Evolutionary conservation across 2,329 filamentous ascomycete species (phyloP).

Genomic region (Chaetomium olivaceum): DNA sequence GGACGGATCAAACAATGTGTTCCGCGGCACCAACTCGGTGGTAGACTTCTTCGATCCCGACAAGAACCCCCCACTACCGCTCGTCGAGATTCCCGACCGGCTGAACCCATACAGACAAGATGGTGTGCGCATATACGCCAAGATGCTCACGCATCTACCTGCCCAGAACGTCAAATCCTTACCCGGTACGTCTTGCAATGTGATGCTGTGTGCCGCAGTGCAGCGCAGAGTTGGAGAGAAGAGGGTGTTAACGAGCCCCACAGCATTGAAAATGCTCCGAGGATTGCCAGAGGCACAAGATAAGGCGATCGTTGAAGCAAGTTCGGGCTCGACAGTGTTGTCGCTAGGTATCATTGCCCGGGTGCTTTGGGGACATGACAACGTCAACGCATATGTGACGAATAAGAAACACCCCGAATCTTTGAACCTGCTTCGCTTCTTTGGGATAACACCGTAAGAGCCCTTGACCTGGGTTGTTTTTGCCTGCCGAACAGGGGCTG

Average conservation of each 20-base stretch:
- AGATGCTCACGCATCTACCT: conserved; percentile 66
- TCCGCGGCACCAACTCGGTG: conserved; percentile 57
- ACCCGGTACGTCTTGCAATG: conserved; percentile 46
- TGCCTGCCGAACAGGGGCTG: not conserved
- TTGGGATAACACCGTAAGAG: conserved; percentile 41
- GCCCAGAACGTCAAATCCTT: conserved; percentile 64
- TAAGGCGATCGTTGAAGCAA: conserved; percentile 54
- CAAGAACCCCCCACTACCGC: conserved; percentile 55
- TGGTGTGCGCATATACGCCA: conserved; percentile 64
- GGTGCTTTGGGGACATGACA: conserved; percentile 51
- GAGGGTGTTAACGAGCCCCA: not conserved
- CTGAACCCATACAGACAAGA: conserved; percentile 59
- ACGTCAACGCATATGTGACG: conserved; percentile 56
- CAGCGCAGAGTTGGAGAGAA: not conserved
- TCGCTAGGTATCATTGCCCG: conserved; percentile 59
- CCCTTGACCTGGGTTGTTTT: not conserved
- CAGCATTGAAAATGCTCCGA: conserved; percentile 54
- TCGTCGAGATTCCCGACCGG: conserved; percentile 59
- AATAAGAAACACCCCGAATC: conserved; percentile 59
- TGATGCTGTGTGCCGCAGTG: not conserved
- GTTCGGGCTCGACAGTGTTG: conserved; percentile 62
- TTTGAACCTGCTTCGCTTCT: conserved; percentile 59
- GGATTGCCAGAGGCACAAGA: conserved; percentile 46
- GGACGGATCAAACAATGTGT: conserved; percentile 50
- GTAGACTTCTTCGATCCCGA: conserved; percentile 62